phyloP scores from a whole-genome alignment of 2,329 filamentous ascomycete species.

The Berkeleyomyces basicola region DNA sequence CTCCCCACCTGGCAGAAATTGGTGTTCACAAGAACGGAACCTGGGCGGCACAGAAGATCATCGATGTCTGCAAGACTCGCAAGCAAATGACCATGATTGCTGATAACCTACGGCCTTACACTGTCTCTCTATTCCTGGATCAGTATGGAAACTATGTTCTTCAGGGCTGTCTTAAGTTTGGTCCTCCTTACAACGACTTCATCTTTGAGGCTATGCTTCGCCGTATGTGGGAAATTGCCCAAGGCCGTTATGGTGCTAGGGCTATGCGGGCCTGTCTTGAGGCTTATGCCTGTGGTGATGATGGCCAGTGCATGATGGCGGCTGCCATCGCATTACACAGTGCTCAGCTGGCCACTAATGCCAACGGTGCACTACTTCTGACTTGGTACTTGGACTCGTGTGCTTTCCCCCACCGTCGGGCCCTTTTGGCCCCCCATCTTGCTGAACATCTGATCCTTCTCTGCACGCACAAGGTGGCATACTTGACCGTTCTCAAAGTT shows the following conservation, averaged over 20 bases:
- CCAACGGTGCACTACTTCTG: constrained; percentile 80
- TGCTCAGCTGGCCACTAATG: constrained; percentile 88
- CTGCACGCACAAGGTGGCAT: constrained; percentile 97
- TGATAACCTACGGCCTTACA: constrained; percentile 69
- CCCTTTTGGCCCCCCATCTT: constrained; percentile 77
- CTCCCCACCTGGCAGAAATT: constrained; percentile 86
- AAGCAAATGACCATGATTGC: constrained; percentile 73
- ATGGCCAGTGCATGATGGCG: constrained; percentile 88
- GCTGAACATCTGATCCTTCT: constrained; percentile 87
- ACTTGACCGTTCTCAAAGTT: constrained; percentile 90
- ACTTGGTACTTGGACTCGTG: constrained; percentile 99
- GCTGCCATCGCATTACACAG: constrained; percentile 92
- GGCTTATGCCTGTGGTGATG: constrained; percentile 85
- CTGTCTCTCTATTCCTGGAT: constrained; percentile 81
- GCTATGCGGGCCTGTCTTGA: constrained; percentile 95
- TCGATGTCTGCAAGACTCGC: constrained; percentile 80
- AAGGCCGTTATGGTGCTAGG: constrained; percentile 84
- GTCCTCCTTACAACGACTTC: constrained; percentile 77
- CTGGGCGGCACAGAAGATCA: constrained; percentile 98
- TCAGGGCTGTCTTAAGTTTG: constrained; percentile 89
- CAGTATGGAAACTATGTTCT: constrained; percentile 98
- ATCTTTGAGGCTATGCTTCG: constrained; percentile 96
- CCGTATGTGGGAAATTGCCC: constrained; percentile 81
- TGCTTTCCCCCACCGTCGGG: constrained; percentile 81
- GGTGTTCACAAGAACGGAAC: constrained; percentile 98